Evolutionary conservation across 345 rosid species (phyloP).

Genomic region (Camelina hispida): DNA sequence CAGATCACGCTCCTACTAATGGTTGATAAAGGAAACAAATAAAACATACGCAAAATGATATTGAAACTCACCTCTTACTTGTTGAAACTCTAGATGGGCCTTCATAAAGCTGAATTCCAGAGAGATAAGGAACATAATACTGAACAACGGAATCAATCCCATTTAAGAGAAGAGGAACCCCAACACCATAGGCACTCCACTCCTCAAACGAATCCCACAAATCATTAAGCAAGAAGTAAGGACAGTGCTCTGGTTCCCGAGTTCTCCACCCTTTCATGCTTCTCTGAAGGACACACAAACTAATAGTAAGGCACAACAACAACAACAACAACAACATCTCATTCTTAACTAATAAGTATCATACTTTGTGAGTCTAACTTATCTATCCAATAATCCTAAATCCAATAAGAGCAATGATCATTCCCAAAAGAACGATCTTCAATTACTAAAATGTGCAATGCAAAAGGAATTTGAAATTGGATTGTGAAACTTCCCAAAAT

Average conservation of each 20-base stretch:
- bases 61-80: slow-evolving; percentile 35
- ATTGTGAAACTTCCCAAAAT: background rate
- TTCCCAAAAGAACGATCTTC: background rate
- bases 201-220: slow-evolving; percentile 85
- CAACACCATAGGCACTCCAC: slow-evolving; percentile 89
- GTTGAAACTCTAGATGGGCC: slow-evolving; percentile 45
- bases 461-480: background rate
- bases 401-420: background rate
- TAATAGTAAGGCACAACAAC: background rate
- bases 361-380: background rate
- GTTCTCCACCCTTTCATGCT: slow-evolving; percentile 58
- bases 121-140: slow-evolving; percentile 86
- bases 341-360: slow-evolving; percentile 8
- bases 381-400: background rate
- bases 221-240: slow-evolving; percentile 70
- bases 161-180: slow-evolving; percentile 74
- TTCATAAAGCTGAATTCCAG: slow-evolving; percentile 83
- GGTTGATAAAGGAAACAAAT: background rate
- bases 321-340: background rate
- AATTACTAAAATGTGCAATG: background rate
- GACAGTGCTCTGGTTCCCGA: slow-evolving; percentile 50
- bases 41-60: background rate
- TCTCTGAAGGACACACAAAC: slow-evolving; percentile 42
- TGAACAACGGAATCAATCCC: slow-evolving; percentile 72
- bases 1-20: background rate